These are phyloP conservation scores for Pelargonium nanum DNA, from an alignment of 345 rosid species.

Conservation along the genomic window DNA sequence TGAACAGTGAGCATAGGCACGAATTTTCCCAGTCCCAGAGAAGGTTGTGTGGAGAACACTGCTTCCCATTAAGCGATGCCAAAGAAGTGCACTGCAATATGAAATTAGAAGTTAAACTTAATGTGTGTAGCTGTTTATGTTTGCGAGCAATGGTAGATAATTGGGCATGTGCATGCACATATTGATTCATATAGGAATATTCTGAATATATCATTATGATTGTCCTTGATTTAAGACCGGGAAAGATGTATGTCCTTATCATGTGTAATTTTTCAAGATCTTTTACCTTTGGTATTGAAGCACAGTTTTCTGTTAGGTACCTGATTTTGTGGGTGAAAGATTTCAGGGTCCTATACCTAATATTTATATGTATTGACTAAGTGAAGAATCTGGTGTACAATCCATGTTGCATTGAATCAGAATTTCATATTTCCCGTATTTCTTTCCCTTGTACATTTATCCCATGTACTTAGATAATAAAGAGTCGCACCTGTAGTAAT, in stretches of 20 bases:
- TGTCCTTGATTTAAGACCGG: background rate
- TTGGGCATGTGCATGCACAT: no score
- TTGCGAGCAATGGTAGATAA: no score
- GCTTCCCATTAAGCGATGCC: slow-evolving; percentile 43
- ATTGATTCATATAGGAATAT: background rate
- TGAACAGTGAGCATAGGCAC: slow-evolving; percentile 34
- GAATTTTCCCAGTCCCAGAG: slow-evolving; percentile 21
- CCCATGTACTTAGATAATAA: background rate
- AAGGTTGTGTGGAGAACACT: slow-evolving; percentile 20
- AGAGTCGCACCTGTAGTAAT: slow-evolving; percentile 27
- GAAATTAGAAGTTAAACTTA: slow-evolving; percentile 1
- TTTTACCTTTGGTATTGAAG: no score
- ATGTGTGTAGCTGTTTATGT: no score
- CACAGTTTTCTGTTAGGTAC: no score
- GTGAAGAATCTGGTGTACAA: background rate
- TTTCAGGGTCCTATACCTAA: background rate
- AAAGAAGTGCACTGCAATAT: slow-evolving; percentile 32
- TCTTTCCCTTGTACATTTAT: no score
- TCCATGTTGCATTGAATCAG: background rate
- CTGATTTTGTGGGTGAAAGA: background rate
- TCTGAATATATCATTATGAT: background rate
- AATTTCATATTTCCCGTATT: no score
- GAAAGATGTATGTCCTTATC: no score
- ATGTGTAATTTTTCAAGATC: no score
- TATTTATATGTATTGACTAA: no score